Base-by-base conservation (phyloP, 1,284 basidiomycete species). In the Mrakiaceae sp. region DNA sequence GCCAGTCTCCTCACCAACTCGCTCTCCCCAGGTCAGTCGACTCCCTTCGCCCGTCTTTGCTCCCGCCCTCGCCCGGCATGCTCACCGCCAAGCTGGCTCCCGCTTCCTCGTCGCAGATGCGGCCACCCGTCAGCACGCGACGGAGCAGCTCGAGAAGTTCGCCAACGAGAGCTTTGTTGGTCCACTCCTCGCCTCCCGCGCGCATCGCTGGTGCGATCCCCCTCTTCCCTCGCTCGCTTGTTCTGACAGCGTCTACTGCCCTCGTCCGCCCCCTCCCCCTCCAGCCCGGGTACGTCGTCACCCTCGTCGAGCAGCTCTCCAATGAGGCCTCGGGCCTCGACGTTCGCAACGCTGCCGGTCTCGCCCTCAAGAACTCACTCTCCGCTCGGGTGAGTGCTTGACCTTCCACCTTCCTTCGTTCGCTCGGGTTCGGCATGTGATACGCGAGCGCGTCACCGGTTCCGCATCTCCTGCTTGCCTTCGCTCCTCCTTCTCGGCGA, bases 281-380 rank as follows among this genome's bases (percentile, higher is more conserved):
- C 58, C 75, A 93, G 90, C 87, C 88, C 67, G 85, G 85, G 70
- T 97, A 96, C 79, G 86, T 95, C 82, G 75, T 86, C 73, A 91
- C 90, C 79, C 85, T 97, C 68, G 87, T 88, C 46, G 77, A 82
- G 11, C 88, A 92, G 71, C 83, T 96, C 58, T 83, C 84, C 48
- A 87, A 90, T 70, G 88, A 91, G 74, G 78, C 71, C 56, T 82
- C 83, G 8, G 81, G 80, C n/a, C 71, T 86, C 50, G 86, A 91
- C 76, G 84, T 96, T 62, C 83, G 95, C 70, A 94, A 91, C 73
- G 93, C 95, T 14, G 93, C 96, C 40, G 94, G 92, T 76, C 82
- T 99, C 61, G 94, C 94, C 16, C 81, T 99, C 78, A 99, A 98
- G 84, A 99, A 99, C 76, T 85, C 92, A 67, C 79, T 99, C 66